Percentiles rank a stretch among this genome's conserved stretches.
These are phyloP conservation scores for Globisporangium lucens DNA, from an alignment of 352 stramenopile genomes.

Conservation along the genomic window DNA sequence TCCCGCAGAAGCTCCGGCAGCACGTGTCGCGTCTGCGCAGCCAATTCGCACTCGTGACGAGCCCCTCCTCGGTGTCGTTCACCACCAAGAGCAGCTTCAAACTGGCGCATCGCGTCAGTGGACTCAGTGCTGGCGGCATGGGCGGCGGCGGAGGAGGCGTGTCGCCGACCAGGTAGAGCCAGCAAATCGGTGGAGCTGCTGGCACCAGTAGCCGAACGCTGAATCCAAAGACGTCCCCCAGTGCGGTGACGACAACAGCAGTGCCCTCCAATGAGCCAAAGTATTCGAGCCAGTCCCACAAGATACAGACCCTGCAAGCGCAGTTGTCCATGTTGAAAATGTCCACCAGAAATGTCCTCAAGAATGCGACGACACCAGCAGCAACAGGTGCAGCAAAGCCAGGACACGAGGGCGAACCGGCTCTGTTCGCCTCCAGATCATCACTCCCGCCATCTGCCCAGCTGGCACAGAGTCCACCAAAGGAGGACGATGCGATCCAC, in stretches of 20 bases:
- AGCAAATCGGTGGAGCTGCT: constrained; percentile 10
- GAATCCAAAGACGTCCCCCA: constrained; percentile 6
- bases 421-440: background rate
- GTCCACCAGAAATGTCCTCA: constrained; percentile 6
- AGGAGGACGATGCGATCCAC: constrained; percentile 8
- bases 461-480: background rate
- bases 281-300: constrained; percentile 34
- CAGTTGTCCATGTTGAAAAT: constrained; percentile 19
- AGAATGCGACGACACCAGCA: background rate
- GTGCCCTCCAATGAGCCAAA: constrained; percentile 12
- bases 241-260: background rate
- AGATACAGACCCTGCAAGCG: constrained; percentile 30
- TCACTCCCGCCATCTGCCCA: background rate
- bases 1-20: constrained; percentile 51
- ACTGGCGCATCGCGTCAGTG: constrained; percentile 16
- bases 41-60: constrained; percentile 31
- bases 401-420: background rate
- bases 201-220: background rate
- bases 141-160: background rate
- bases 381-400: background rate
- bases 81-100: constrained; percentile 15
- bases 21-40: constrained; percentile 47
- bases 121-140: background rate
- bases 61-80: constrained; percentile 7
- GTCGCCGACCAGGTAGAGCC: constrained; percentile 2